Evolutionary conservation across 2,329 filamentous ascomycete genomes (phyloP).

Genomic region (Fusarium mundagurra): DNA sequence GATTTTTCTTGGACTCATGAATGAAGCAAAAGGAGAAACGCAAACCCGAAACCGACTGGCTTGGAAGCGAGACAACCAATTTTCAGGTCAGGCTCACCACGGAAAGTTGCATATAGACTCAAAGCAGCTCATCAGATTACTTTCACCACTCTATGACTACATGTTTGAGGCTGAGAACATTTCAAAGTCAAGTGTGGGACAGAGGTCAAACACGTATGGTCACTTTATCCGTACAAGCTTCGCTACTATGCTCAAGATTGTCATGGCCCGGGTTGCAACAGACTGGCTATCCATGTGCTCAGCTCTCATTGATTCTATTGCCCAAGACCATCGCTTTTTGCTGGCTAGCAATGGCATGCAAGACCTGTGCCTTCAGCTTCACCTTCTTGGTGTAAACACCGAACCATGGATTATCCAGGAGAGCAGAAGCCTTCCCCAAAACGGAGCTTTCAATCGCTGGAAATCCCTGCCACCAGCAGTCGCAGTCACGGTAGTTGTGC

Average conservation of each 20-base stretch:
- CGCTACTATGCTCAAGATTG: constrained; percentile 50
- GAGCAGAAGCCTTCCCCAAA: constrained; percentile 24
- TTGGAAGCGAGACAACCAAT: constrained; percentile 50
- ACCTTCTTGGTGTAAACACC: constrained; percentile 48
- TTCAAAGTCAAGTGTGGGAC: neutral
- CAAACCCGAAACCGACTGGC: constrained; percentile 46
- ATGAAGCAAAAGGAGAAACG: constrained; percentile 16
- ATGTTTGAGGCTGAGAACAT: constrained; percentile 58
- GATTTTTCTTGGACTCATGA: constrained; percentile 43
- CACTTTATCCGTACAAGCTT: constrained; percentile 53
- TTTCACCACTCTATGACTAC: constrained; percentile 55
- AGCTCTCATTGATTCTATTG: constrained; percentile 44
- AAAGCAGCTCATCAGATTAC: constrained; percentile 49
- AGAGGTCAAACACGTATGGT: constrained; percentile 35
- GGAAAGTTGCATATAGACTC: constrained; percentile 48
- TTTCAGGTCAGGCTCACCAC: constrained; percentile 40
- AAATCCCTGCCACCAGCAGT: constrained; percentile 48
- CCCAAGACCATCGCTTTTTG: constrained; percentile 43
- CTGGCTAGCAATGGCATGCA: constrained; percentile 47
- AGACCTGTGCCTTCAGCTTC: constrained; percentile 50
- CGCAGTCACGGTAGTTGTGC: constrained; percentile 51
- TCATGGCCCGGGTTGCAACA: constrained; percentile 48
- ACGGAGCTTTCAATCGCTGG: constrained; percentile 51
- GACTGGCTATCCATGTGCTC: constrained; percentile 48
- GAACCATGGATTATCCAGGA: constrained; percentile 45